A percentile compares a stretch with the other conserved stretches of the same genome.
phyloP scores from a whole-genome alignment of 169 alveolate genomes.

The Cryptosporidium meleagridis region DNA sequence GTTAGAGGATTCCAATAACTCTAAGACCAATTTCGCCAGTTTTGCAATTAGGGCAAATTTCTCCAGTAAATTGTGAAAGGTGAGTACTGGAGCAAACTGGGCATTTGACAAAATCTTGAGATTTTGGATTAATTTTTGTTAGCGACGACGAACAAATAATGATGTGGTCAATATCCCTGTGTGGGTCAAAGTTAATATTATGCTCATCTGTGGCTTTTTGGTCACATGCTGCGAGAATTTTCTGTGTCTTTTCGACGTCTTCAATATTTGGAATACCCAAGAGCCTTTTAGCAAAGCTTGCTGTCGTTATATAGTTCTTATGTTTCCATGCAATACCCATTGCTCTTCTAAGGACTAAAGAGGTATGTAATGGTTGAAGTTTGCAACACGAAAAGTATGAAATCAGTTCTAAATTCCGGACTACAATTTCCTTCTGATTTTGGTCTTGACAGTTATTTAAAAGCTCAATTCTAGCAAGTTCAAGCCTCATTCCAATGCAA shows the following conservation, averaged over 20 bases:
- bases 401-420: constrained; percentile 84
- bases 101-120: constrained; percentile 58
- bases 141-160: constrained; percentile 57
- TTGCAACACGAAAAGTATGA: constrained; percentile 86
- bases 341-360: constrained; percentile 85
- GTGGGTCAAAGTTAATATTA: constrained; percentile 78
- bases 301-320: constrained; percentile 85
- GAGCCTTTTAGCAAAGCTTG: constrained; percentile 78
- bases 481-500: constrained; percentile 80
- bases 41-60: constrained; percentile 39
- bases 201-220: constrained; percentile 81
- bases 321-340: constrained; percentile 91
- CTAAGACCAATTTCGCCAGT: constrained; percentile 73
- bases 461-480: constrained; percentile 77
- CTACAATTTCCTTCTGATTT: constrained; percentile 74
- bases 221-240: constrained; percentile 79
- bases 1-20: constrained; percentile 51
- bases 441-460: constrained; percentile 81
- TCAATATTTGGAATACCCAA: constrained; percentile 74
- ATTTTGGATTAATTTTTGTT: constrained; percentile 50
- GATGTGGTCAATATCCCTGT: constrained; percentile 73
- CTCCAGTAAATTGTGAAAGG: constrained; percentile 56
- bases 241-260: constrained; percentile 78
- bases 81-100: constrained; percentile 55
- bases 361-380: constrained; percentile 83